Evolutionary conservation across 768 basidiomycete genomes (phyloP).

Genomic region (Lactifluus volemus): DNA sequence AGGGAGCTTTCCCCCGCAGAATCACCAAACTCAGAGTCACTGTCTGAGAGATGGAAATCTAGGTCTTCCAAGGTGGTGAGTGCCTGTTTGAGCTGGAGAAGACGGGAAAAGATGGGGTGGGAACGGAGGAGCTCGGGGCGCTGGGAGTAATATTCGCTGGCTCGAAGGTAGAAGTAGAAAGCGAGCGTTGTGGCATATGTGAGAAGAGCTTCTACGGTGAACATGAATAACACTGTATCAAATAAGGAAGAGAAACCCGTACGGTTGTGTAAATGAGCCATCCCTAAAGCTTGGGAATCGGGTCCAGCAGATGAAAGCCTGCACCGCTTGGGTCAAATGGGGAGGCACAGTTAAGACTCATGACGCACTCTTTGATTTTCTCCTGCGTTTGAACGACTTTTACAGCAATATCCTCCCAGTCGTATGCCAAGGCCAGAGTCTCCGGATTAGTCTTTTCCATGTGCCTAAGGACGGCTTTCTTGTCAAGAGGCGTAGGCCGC

Average conservation of each 20-base stretch:
- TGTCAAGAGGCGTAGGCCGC: slow-evolving; percentile 44
- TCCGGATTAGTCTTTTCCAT: slow-evolving; percentile 73
- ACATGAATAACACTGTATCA: background rate
- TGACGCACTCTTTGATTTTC: slow-evolving; percentile 43
- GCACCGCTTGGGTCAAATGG: slow-evolving; percentile 1
- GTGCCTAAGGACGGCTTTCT: slow-evolving; percentile 49
- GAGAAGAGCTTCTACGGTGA: slow-evolving; percentile 64
- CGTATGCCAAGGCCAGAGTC: slow-evolving; percentile 68
- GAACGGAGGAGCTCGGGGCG: slow-evolving; percentile 53
- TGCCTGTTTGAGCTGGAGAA: slow-evolving; percentile 76
- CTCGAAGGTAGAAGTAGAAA: slow-evolving; percentile 85
- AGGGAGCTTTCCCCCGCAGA: slow-evolving; percentile 37
- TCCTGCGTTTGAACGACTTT: slow-evolving; percentile 43
- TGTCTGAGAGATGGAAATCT: slow-evolving; percentile 52
- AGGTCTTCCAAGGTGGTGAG: slow-evolving; percentile 76
- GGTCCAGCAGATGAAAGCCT: slow-evolving; percentile 44
- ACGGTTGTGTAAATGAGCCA: slow-evolving; percentile 88
- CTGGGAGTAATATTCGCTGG: slow-evolving; percentile 53
- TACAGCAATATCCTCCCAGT: slow-evolving; percentile 68
- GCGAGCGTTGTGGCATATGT: slow-evolving; percentile 88
- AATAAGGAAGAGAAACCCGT: slow-evolving; percentile 28
- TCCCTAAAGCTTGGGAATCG: slow-evolving; percentile 52
- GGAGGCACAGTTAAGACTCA: background rate
- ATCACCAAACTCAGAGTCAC: slow-evolving; percentile 32
- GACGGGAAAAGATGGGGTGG: slow-evolving; percentile 66